Evolutionary conservation across 2,329 filamentous ascomycete genomes (phyloP), one percentile per base, ranked within the genome.

Genomic region (Lanzia echinophila): DNA sequence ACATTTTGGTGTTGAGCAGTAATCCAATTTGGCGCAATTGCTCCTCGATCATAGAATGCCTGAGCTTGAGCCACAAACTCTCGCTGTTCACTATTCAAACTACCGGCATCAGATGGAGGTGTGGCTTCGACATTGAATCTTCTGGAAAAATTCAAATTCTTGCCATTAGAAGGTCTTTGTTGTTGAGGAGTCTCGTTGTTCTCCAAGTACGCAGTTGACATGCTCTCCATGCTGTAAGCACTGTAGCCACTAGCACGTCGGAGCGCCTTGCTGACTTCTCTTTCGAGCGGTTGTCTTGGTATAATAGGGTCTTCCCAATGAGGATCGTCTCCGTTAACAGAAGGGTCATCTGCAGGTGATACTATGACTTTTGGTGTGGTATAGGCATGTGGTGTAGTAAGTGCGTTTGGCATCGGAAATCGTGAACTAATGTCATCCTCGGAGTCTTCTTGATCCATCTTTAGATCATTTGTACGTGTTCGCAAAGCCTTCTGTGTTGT

Each of bases 241-340:
- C 63, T 67, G 20, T 56, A 59, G 6, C 54, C 61, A 49, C 65
- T 67, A 5, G 56, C 61, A 46, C 62, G 56, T 15, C 64, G 54
- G 17, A 67, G 56, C n/a, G 62, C 64, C 33, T 62, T 56, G 50
- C 65, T 67, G 8, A 67, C 58, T 43, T 66, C 64, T 54, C 63
- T 55, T 46, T 67, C 65, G 7, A 67, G 53, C 20, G 63, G 62
- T 7, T 47, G 53, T 31, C 46, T 28, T 15, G 54, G 13, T 44
- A 31, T 47, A 19, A 33, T 24, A 15, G n/a, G 46, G 19, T 52
- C 44, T 7, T 36, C 43, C 42, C 41, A 51, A 45, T 50, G 38
- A 20, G 46, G 46, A 34, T 54, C 41, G 47, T 55, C 36, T 39
- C 51, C 50, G 31, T 50, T 48, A 12, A 48, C n/a, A n/a, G 34